Evolutionary conservation across 305 asterid genomes (phyloP).

Genomic region (Fraxinus xanthoxyloides): DNA sequence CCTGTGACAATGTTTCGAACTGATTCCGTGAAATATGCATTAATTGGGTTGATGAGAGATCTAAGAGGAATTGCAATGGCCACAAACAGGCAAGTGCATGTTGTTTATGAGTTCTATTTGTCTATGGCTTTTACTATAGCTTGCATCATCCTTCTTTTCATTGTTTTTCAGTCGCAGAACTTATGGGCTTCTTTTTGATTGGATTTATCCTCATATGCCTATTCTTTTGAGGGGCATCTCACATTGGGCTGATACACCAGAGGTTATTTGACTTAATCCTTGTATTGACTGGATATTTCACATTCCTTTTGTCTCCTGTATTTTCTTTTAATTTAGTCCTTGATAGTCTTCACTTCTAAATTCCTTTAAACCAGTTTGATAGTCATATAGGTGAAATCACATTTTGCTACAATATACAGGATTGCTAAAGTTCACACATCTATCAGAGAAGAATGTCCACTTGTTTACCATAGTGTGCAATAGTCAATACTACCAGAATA

Average conservation of each 20-base stretch:
- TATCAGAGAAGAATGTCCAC: neutral
- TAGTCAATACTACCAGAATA: neutral
- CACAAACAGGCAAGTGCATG: slow-evolving; percentile 65
- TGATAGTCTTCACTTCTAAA: neutral
- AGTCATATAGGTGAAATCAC: neutral
- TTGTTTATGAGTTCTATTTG: slow-evolving; percentile 14
- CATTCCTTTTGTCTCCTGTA: neutral
- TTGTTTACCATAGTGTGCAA: neutral
- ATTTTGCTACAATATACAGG: neutral
- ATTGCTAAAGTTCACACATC: neutral
- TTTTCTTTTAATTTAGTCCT: neutral
- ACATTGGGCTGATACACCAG: slow-evolving; percentile 96
- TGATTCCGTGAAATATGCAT: slow-evolving; percentile 77
- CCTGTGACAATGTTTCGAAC: slow-evolving; percentile 80
- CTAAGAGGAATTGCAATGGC: slow-evolving; percentile 95
- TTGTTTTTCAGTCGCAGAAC: slow-evolving; percentile 77
- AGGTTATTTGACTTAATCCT: slow-evolving; percentile 43
- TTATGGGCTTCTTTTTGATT: slow-evolving; percentile 86
- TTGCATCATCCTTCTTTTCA: slow-evolving; percentile 27
- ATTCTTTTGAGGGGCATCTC: slow-evolving; percentile 79
- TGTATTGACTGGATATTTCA: neutral
- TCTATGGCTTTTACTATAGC: slow-evolving; percentile 12
- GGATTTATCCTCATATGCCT: slow-evolving; percentile 98
- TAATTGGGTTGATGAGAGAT: slow-evolving; percentile 96
- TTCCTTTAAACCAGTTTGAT: neutral